phyloP scores from a whole-genome alignment of 257 asterid species.

The Vinca minor region DNA sequence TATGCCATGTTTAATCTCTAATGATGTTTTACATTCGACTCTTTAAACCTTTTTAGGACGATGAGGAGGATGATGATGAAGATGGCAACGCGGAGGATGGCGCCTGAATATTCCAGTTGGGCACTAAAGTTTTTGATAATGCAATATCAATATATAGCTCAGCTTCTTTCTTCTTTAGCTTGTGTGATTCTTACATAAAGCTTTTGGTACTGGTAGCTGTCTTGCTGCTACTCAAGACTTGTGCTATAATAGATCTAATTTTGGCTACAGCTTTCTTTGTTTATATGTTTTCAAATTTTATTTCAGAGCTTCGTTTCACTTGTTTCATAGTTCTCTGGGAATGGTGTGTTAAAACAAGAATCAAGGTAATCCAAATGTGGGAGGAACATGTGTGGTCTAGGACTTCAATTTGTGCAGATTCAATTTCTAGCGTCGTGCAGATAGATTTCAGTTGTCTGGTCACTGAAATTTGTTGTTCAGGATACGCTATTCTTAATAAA shows the following conservation, averaged over 20 bases:
- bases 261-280: neutral
- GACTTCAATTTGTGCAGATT: too few relatives aligned
- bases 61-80: conserved; percentile 20
- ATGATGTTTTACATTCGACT: neutral
- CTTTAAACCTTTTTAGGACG: conserved; percentile 5
- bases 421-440: too few relatives aligned
- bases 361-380: neutral
- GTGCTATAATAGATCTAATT: neutral
- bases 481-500: too few relatives aligned
- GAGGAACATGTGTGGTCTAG: neutral
- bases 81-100: conserved; percentile 12
- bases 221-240: neutral
- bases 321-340: neutral
- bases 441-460: too few relatives aligned
- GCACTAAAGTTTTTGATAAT: neutral
- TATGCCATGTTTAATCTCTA: too few relatives aligned
- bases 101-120: conserved; percentile 4
- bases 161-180: too few relatives aligned
- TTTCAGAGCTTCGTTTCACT: neutral
- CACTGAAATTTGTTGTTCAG: too few relatives aligned
- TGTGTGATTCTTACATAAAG: neutral
- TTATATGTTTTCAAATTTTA: neutral
- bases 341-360: neutral
- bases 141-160: neutral
- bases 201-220: conserved; percentile 1